Base-by-base conservation (phyloP, 257 asterid species). In the Primulina huaijiensis region DNA sequence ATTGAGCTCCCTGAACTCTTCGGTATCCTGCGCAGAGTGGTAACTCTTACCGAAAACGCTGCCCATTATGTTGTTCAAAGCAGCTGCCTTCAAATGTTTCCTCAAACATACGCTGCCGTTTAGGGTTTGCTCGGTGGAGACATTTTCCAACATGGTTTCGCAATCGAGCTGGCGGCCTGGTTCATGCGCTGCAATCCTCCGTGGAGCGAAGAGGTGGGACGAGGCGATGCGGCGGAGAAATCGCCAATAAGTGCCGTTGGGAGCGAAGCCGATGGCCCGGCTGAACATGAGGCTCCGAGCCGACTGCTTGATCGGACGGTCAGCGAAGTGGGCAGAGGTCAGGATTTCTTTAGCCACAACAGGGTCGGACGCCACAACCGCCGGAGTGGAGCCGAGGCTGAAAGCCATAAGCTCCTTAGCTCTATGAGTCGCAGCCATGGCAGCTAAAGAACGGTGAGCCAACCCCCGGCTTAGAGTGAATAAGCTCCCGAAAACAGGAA, bases 231-330 rank as follows among this genome's bases (percentile, higher is more conserved):
- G 86, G 57, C 96, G 83, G 31, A 89, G 90, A 0, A 72, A 74
- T 52, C 96, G 85, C 96, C 96, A 89, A 79, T 89, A 85, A 10
- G 79, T 33, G 2, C 95, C 95, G 29, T 81, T 83, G 2, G 92
- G 92, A 1, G 95, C 96, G 62, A 89, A 89, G 1, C 96, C 96
- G 12, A 89, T 89, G 6, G 96, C 88, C 23, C 90, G 83, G 63
- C 77, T 73, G 81, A 89, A 89, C 93, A 87, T 82, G 6, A 89
- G 57, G 37, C 77, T 72, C 17, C 80, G 64, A 0, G 92, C 96
- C 0, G 96, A 87, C 65, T 87, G 86, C 68, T 89, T 89, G 2
- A 87, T 63, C 0, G 96, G 96, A 2, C 96, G 90, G 62, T 84
- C 92, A 16, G 87, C 88, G 63, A 89, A 89, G 55, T 58, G 66